Conservation (phyloP, 176 grass and related monocot genomes). For the Urochloa ruziziensis region DNA sequence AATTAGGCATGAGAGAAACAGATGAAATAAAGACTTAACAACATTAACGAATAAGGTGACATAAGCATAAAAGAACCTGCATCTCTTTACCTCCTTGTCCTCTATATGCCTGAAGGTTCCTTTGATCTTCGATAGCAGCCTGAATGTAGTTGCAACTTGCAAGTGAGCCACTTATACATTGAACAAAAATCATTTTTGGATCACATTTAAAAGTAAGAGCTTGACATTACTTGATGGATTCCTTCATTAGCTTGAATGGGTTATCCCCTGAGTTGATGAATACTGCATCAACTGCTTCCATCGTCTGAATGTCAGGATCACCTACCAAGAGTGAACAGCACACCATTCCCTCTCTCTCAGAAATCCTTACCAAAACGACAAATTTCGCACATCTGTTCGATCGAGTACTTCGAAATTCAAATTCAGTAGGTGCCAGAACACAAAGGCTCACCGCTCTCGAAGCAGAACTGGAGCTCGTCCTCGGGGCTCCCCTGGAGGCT, state of each 20-base stretch:
- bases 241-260: slow-evolving; percentile 40
- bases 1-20: not conserved
- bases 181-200: not conserved
- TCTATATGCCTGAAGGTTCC: slow-evolving; percentile 56
- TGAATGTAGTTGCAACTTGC: not conserved
- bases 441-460: slow-evolving; percentile 52
- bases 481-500: slow-evolving; percentile 41
- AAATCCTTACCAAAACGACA: not conserved
- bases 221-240: slow-evolving; percentile 40
- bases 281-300: slow-evolving; percentile 31
- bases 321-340: slow-evolving; percentile 20
- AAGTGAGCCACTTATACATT: not conserved
- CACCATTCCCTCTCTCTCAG: not conserved
- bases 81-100: slow-evolving; percentile 46
- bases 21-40: not conserved
- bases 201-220: not conserved
- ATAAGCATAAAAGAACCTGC: not conserved
- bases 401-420: not conserved
- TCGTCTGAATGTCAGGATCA: slow-evolving; percentile 45
- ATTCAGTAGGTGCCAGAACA: not conserved
- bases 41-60: not conserved
- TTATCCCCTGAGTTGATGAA: slow-evolving; percentile 46
- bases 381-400: not conserved
- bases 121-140: slow-evolving; percentile 48
- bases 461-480: slow-evolving; percentile 53